Evolutionary conservation across 1,284 basidiomycete species (phyloP), one percentile per base, ranked within the genome.

Genomic region (Neonothopanus nambi): DNA sequence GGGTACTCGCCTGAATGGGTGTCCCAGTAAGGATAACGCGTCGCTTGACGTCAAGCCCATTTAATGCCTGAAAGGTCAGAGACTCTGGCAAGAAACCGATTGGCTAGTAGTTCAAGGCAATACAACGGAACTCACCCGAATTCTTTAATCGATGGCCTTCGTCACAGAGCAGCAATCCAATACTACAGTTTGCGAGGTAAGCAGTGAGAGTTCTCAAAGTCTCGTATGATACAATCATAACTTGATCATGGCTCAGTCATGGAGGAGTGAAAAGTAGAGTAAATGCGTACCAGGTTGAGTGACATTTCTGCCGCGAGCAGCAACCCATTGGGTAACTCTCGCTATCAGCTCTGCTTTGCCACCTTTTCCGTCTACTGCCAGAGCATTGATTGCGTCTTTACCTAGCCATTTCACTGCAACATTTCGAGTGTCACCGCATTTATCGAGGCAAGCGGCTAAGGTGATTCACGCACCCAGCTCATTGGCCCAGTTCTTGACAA

Each of bases 211-310:
- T 88, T n/a, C 95, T 85, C 46, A 99, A 78, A 0, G 95, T 98
- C 69, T 99, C 96, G 63, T 99, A 99, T 0, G 97, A 99, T 1
- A 98, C 96, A 61, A 99, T 98, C 93, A 99, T 94, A 42, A 99
- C 96, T 95, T 46, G 15, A 46, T 30, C n/a, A 17, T 17, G 23
- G 36, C 11, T 58, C 30, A 55, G 21, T 33, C 20, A 49, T 48
- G 30, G 11, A 41, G 17, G 20, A 18, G 9, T 44, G 13, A 11
- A 24, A 24, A 49, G 35, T 18, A 38, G 15, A 17, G 15, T 24
- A 39, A 26, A 18, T 6, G 23, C 79, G 43, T 62, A 92, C 93
- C 91, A 69, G 94, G 95, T 57, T 94, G 87, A 3, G 91, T 89
- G 48, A 97, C 88, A 62, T 90, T 93, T 55, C 94, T 78, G 15